Evolutionary conservation across 2,329 filamentous ascomycete species (phyloP).

Genomic region (Shiraia bambusicola): DNA sequence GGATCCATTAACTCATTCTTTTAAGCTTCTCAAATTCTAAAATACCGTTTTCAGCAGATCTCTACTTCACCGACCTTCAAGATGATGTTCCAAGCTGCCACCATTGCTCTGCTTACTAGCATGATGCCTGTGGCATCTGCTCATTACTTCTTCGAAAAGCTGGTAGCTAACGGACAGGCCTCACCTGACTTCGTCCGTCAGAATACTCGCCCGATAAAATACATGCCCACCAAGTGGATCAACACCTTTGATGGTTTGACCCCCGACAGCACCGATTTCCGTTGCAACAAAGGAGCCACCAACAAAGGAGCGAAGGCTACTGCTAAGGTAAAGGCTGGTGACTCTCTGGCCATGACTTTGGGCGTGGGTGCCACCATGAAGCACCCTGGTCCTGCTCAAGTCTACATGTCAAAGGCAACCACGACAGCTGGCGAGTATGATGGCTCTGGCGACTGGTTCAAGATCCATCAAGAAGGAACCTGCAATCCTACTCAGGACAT

Average conservation of each 20-base stretch:
- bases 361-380: conserved; percentile 24
- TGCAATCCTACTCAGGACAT: conserved; percentile 21
- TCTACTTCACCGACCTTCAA: neutral
- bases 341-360: conserved; percentile 21
- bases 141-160: conserved; percentile 30
- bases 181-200: conserved; percentile 24
- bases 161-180: conserved; percentile 18
- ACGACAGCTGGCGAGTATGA: conserved; percentile 18
- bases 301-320: conserved; percentile 14
- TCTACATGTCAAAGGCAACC: conserved; percentile 36
- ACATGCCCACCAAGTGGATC: conserved; percentile 31
- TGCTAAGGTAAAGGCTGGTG: conserved; percentile 25
- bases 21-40: neutral
- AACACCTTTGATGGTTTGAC: conserved; percentile 25
- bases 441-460: conserved; percentile 35
- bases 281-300: conserved; percentile 30
- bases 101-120: conserved; percentile 2
- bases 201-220: conserved; percentile 19
- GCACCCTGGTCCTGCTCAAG: conserved; percentile 26
- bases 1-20: conserved; percentile 1
- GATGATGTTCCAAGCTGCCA: conserved; percentile 3
- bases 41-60: neutral
- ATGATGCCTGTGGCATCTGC: conserved; percentile 17
- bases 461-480: conserved; percentile 28
- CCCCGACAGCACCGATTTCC: conserved; percentile 24